Conservation (phyloP, 768 basidiomycete species). For the Tricholoma saponaceum region DNA sequence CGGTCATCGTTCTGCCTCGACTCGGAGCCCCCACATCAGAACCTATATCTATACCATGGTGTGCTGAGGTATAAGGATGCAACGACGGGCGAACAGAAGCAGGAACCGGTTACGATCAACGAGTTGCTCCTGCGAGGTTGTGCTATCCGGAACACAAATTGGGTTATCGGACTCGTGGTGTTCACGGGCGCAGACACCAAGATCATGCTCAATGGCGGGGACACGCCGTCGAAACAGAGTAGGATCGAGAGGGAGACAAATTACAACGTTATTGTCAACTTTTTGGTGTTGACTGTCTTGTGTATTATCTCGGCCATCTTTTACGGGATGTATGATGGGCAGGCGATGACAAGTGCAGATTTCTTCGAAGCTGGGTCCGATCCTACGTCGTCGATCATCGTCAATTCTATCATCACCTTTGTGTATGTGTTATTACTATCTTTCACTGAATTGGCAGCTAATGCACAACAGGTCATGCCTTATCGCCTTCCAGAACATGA, state of each 20-base stretch:
- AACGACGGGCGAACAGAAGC: constrained; percentile 44
- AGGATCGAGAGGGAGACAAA: constrained; percentile 99
- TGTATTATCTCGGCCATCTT: constrained; percentile 73
- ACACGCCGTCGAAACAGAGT: constrained; percentile 92
- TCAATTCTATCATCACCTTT: constrained; percentile 87
- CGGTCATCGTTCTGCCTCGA: constrained; percentile 85
- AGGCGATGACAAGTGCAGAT: constrained; percentile 57
- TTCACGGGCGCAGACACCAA: constrained; percentile 93
- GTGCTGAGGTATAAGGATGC: constrained; percentile 72
- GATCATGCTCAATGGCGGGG: constrained; percentile 90
- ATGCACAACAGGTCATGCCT: constrained; percentile 69
- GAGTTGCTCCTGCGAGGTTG: constrained; percentile 92
- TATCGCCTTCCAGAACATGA: constrained; percentile 96
- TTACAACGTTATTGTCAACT: constrained; percentile 96
- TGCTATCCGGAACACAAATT: constrained; percentile 82
- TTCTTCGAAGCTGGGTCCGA: constrained; percentile 69
- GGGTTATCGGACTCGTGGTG: constrained; percentile 91
- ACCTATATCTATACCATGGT: constrained; percentile 87
- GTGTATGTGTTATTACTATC: constrained; percentile 52
- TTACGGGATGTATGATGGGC: constrained; percentile 67
- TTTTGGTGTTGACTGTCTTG: constrained; percentile 70
- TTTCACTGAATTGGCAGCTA: background rate
- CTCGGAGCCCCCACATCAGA: constrained; percentile 90
- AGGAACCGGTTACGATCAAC: constrained; percentile 81
- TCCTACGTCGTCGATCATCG: constrained; percentile 51